Conservation (phyloP, 306 rosid genomes). For the Psophocarpus tetragonolobus region DNA sequence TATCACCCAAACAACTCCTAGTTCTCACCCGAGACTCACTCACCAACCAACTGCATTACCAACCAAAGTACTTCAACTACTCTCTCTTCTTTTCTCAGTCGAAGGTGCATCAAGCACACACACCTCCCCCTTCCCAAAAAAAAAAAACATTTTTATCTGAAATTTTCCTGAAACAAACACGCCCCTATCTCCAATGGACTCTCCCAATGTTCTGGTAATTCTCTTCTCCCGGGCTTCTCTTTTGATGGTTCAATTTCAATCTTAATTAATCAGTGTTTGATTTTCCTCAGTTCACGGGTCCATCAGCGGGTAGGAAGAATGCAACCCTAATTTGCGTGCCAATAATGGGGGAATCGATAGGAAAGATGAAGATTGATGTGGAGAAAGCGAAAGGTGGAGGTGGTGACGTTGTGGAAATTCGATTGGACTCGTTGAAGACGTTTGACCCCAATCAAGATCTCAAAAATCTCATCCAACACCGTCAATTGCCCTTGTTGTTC, state of each 20-base stretch:
- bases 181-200: slow-evolving; percentile 6
- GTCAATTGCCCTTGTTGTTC: slow-evolving; percentile 24
- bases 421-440: slow-evolving; percentile 18
- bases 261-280: too few species aligned
- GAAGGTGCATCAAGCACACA: not conserved
- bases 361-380: slow-evolving; percentile 2
- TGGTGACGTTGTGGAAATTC: slow-evolving; percentile 35
- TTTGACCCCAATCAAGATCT: slow-evolving; percentile 29
- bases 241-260: not conserved
- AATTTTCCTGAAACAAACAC: too few species aligned
- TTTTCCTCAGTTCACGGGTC: not conserved
- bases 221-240: too few species aligned
- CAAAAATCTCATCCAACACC: not conserved
- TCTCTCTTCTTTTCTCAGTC: not conserved
- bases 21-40: too few species aligned
- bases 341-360: slow-evolving; percentile 17
- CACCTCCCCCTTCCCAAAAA: not conserved
- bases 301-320: not conserved
- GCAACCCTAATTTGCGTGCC: slow-evolving; percentile 30
- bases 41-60: not conserved
- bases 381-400: slow-evolving; percentile 20
- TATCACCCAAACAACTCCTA: too few species aligned
- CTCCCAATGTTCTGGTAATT: not conserved
- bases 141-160: too few species aligned
- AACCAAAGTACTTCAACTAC: not conserved